Percentiles rank a stretch among this genome's conserved stretches.
Evolutionary conservation across 2,329 filamentous ascomycete genomes (phyloP).

Genomic region (Aspergillus ibericus): DNA sequence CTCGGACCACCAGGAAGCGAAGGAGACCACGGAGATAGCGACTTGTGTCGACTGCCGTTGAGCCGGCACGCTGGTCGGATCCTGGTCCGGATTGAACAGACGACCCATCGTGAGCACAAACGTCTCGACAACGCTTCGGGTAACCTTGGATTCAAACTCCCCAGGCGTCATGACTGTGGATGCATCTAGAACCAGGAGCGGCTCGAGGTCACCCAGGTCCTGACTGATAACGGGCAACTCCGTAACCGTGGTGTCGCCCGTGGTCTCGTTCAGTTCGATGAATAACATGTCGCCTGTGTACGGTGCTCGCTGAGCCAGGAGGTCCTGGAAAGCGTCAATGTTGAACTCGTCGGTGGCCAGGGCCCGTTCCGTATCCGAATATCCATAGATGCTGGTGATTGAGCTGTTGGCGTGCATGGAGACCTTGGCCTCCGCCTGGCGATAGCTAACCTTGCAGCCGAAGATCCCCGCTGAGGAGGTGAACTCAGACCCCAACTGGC

Average conservation of each 20-base stretch:
- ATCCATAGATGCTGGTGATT: conserved; percentile 26
- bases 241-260: conserved; percentile 27
- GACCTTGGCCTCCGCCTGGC: conserved; percentile 28
- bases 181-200: conserved; percentile 31
- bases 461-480: conserved; percentile 31
- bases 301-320: conserved; percentile 31
- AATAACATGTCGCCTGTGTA: conserved; percentile 38
- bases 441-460: conserved; percentile 33
- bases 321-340: conserved; percentile 31
- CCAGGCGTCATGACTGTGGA: conserved; percentile 29
- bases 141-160: conserved; percentile 30
- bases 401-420: conserved; percentile 38
- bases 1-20: conserved; percentile 32
- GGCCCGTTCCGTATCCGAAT: conserved; percentile 18
- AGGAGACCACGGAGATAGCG: conserved; percentile 29
- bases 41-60: conserved; percentile 26
- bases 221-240: conserved; percentile 35
- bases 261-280: conserved; percentile 29
- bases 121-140: conserved; percentile 29
- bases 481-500: conserved; percentile 14
- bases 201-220: conserved; percentile 30
- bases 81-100: conserved; percentile 31
- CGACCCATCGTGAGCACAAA: conserved; percentile 34
- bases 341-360: conserved; percentile 28
- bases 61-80: conserved; percentile 23